Evolutionary conservation across 306 rosid genomes (phyloP).

Genomic region (Cotoneaster glaucophyllus): DNA sequence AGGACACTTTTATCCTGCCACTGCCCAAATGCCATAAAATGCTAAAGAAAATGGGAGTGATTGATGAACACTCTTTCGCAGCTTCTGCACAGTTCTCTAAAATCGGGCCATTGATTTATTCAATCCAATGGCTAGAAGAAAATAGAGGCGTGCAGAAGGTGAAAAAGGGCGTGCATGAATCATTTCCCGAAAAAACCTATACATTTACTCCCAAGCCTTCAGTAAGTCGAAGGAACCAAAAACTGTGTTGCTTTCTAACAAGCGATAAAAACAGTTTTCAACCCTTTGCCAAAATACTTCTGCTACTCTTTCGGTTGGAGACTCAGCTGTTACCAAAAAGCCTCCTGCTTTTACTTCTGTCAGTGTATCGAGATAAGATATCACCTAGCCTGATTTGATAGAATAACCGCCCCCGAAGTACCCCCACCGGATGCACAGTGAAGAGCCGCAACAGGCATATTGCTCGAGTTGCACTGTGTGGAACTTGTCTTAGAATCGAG

Average conservation of each 20-base stretch:
- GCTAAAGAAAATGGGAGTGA: background rate
- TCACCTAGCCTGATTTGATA: conserved; percentile 50
- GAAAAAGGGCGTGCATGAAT: background rate
- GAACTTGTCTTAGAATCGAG: conserved; percentile 28
- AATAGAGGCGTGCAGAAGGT: background rate
- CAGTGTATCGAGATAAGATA: conserved; percentile 10
- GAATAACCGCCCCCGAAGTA: conserved; percentile 35
- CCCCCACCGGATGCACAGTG: conserved; percentile 40
- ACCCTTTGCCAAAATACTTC: background rate
- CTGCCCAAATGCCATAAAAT: background rate
- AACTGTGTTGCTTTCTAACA: conserved; percentile 1
- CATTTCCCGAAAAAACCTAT: background rate
- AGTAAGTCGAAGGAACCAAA: background rate
- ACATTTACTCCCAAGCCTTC: background rate
- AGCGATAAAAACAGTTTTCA: background rate
- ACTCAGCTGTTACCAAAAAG: conserved; percentile 2
- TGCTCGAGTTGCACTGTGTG: conserved; percentile 28
- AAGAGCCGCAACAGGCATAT: conserved; percentile 34
- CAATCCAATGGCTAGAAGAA: background rate
- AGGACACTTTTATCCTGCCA: background rate
- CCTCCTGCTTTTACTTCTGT: conserved; percentile 17
- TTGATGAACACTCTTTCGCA: background rate
- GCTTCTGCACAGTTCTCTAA: background rate
- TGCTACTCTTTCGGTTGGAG: conserved; percentile 4
- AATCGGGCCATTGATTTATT: background rate